Base-by-base conservation (phyloP, 768 basidiomycete species). In the Pilatotrama ljubarskyi region DNA sequence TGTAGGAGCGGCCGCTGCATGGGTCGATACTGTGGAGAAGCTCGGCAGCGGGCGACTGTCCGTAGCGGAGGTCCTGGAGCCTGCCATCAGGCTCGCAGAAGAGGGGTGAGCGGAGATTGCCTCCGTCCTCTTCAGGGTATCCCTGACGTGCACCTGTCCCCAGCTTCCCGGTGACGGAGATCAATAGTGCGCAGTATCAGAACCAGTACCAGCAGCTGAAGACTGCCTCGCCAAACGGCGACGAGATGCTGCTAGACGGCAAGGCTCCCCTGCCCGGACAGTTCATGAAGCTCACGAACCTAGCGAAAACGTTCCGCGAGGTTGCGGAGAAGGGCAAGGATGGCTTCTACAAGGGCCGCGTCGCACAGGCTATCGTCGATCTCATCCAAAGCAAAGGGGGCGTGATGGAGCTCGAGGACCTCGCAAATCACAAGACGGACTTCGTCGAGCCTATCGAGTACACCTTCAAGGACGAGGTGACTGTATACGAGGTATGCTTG, bases 391-490 rank as follows among this genome's bases (percentile, higher is more conserved):
- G 84, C 72, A 82, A 88, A 66, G 96, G 96, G 17, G 97, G 97
- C 18, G 82, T 95, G 8, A 95, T 99, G 95, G 89, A 88, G 50
- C 80, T 98, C 13, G 86, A 89, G n/a, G 97, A 99, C 72, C 84
- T 99, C 40, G 90, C 89, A n/a, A 79, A 80, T 46, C 95, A 97
- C 69, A 75, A 82, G 50, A 86, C 91, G 0, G 78, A 85, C 4
- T 83, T 92, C 38, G 91, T 98, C 17, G 84, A 94, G 61, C 96
- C 97, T 2, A 95, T 98, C 76, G 87, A 84, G 58, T 96, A 96
- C 71, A 93, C 89, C 2, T 98, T 92, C 66, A 88, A 81, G 18
- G 78, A 81, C 8, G 90, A 94, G 58, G 89, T 98, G 7, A 93
- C 94, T 0, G 78, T 98, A 0, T 93, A 93, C 72, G 96, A 99